A percentile compares a stretch with the other conserved stretches of the same genome.
Evolutionary conservation across 371 early-diverging fungal species (phyloP).

Genomic region (Dichotomocladium elegans): DNA sequence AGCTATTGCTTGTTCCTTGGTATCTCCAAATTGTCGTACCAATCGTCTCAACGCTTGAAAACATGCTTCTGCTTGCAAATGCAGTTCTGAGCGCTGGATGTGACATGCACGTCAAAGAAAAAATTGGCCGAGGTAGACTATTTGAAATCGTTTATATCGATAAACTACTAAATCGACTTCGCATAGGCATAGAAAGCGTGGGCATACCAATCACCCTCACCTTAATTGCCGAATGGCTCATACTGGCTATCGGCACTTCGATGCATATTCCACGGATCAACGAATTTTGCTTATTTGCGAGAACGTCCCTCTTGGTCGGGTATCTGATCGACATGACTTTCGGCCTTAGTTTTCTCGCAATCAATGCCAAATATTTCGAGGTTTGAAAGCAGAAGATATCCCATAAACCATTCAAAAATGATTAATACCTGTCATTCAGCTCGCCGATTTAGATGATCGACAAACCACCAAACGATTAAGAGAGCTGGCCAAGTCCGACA

Average conservation of each 20-base stretch:
- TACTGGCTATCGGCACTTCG: conserved; percentile 52
- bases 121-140: conserved; percentile 57
- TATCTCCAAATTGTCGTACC: conserved; percentile 65
- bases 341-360: conserved; percentile 64
- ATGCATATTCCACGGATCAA: conserved; percentile 57
- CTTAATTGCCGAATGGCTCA: conserved; percentile 46
- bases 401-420: too few species aligned
- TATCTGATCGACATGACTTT: conserved; percentile 72
- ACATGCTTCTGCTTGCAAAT: conserved; percentile 65
- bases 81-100: conserved; percentile 65
- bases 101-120: conserved; percentile 64
- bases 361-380: conserved; percentile 74
- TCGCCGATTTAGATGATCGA: conserved; percentile 23
- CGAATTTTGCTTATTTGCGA: conserved; percentile 69
- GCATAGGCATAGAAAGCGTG: conserved; percentile 51
- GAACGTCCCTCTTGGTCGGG: conserved; percentile 62
- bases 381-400: too few species aligned
- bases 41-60: conserved; percentile 69
- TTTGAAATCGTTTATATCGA: background rate
- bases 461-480: conserved; percentile 25
- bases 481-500: conserved; percentile 16
- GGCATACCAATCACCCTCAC: conserved; percentile 61
- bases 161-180: background rate
- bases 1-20: conserved; percentile 21
- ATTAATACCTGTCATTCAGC: conserved; percentile 6